phyloP scores from a whole-genome alignment of 768 basidiomycete genomes.

The Termitomyces sp. region DNA sequence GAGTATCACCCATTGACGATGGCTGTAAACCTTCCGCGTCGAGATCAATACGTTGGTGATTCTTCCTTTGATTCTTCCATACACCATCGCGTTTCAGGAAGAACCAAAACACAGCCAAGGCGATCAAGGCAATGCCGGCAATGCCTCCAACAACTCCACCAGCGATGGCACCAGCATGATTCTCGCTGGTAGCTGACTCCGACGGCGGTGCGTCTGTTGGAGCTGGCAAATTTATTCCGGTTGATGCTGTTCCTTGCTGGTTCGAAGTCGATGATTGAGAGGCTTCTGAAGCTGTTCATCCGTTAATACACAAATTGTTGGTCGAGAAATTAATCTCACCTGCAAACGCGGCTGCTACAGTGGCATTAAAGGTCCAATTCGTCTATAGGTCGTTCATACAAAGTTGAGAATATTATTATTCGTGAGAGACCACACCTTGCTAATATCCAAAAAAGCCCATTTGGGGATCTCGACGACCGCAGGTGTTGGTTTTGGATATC shows the following conservation, averaged over 20 bases:
- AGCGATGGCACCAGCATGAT: conserved; percentile 52
- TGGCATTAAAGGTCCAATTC: conserved; percentile 28
- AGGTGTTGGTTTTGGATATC: conserved; percentile 43
- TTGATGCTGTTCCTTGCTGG: neutral
- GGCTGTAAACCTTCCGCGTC: conserved; percentile 10
- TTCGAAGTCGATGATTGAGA: neutral
- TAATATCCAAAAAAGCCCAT: conserved; percentile 56
- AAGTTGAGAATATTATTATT: neutral
- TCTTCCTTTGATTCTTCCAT: conserved; percentile 2
- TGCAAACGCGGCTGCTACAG: conserved; percentile 14
- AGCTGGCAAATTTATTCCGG: neutral
- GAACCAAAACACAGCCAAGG: conserved; percentile 33
- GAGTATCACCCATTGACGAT: neutral
- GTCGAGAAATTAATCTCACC: neutral
- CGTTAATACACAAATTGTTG: neutral
- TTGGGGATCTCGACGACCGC: conserved; percentile 35
- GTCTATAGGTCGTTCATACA: conserved; percentile 15
- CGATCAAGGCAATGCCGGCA: conserved; percentile 33
- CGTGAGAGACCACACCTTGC: conserved; percentile 20
- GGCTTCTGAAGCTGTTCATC: neutral
- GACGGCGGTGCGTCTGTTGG: neutral
- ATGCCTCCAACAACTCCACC: conserved; percentile 56
- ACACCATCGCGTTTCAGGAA: conserved; percentile 13
- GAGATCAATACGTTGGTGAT: conserved; percentile 7
- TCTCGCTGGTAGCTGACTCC: neutral